phyloP scores from a whole-genome alignment of 228 moss, liverwort and hornwort genomes.

The Sphagnum fallax region DNA sequence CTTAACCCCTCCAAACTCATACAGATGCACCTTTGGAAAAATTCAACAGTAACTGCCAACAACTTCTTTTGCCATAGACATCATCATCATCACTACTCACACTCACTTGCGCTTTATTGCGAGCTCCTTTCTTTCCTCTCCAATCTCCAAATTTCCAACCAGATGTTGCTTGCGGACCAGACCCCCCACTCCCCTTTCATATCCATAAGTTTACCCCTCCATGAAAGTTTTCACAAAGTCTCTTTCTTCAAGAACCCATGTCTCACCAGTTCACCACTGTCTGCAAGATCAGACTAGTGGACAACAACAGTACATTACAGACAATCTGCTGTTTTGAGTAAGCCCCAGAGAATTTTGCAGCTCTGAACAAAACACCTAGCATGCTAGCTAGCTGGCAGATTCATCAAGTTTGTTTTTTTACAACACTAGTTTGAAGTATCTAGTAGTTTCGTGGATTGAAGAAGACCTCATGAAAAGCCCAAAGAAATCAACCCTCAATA shows the following conservation, averaged over 20 bases:
- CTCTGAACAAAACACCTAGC: not conserved
- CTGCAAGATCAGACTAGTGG: not conserved
- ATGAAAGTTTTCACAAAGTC: not conserved
- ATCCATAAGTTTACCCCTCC: not conserved
- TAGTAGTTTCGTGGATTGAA: too few relatives aligned
- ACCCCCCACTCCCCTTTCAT: constrained; percentile 22
- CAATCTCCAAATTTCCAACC: not conserved
- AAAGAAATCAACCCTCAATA: too few relatives aligned
- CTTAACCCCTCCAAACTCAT: too few relatives aligned
- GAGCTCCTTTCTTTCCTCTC: too few relatives aligned
- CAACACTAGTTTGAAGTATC: too few relatives aligned
- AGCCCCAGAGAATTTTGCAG: not conserved
- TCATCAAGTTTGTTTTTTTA: too few relatives aligned
- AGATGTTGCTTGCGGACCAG: constrained; percentile 31
- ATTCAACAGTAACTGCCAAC: too few relatives aligned
- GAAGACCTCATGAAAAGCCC: too few relatives aligned
- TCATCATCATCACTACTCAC: too few relatives aligned
- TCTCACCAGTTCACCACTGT: not conserved
- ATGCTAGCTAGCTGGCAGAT: not conserved
- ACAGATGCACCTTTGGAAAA: too few relatives aligned
- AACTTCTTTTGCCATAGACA: too few relatives aligned
- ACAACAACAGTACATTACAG: not conserved
- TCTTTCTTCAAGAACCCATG: not conserved
- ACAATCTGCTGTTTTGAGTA: not conserved
- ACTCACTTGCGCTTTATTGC: too few relatives aligned